These are phyloP conservation scores for Phallus indusiatus DNA, from an alignment of 768 basidiomycete genomes.

Conservation along the genomic window DNA sequence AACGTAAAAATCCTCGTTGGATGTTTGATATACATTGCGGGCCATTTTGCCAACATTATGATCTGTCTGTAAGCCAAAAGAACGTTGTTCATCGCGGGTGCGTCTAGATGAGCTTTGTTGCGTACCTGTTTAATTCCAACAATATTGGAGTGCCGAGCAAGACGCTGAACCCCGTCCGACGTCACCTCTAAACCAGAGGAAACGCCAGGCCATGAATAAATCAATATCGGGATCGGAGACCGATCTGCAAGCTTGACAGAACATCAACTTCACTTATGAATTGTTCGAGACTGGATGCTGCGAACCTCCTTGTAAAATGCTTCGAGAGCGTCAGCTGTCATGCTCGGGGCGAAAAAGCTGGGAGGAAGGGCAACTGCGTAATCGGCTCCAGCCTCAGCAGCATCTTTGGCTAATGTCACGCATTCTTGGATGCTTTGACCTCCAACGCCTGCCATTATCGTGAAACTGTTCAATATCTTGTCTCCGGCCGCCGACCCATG, in stretches of 20 bases:
- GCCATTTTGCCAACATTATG: constrained; percentile 25
- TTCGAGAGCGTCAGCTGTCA: constrained; percentile 52
- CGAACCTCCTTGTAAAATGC: constrained; percentile 58
- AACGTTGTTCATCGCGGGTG: neutral
- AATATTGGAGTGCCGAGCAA: constrained; percentile 26
- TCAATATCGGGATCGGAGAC: constrained; percentile 78
- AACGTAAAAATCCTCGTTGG: constrained; percentile 10
- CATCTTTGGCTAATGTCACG: constrained; percentile 62
- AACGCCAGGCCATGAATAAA: constrained; percentile 54
- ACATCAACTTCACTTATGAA: neutral
- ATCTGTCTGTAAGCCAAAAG: constrained; percentile 17
- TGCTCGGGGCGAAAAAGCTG: constrained; percentile 49
- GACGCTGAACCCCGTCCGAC: constrained; percentile 20
- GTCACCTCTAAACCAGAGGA: constrained; percentile 25
- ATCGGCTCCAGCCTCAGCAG: constrained; percentile 83
- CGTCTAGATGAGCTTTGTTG: neutral
- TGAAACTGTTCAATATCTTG: constrained; percentile 41
- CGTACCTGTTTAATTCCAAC: constrained; percentile 24
- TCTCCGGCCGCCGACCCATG: constrained; percentile 26
- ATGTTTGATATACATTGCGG: constrained; percentile 12
- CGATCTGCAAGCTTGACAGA: constrained; percentile 43
- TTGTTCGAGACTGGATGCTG: neutral
- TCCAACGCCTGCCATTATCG: constrained; percentile 83
- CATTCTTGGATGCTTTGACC: constrained; percentile 78
- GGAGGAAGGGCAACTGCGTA: constrained; percentile 79